Evolutionary conservation across 2,329 filamentous ascomycete genomes (phyloP).

Genomic region (Fusarium floridanum): DNA sequence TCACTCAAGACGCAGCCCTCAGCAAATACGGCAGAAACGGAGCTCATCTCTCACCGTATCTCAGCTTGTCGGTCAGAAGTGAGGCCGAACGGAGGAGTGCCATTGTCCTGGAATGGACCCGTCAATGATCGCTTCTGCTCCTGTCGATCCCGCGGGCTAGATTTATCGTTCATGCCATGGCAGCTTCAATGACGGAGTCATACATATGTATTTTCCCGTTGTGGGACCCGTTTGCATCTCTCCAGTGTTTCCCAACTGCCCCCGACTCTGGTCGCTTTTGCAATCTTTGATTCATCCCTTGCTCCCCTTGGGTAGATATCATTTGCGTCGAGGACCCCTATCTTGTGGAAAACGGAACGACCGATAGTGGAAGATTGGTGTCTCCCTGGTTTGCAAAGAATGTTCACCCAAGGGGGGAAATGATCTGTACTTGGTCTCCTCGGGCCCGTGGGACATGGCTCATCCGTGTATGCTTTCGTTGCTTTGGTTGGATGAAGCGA

Average conservation of each 20-base stretch:
- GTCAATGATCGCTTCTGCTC: constrained; percentile 34
- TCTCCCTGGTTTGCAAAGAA: constrained; percentile 16
- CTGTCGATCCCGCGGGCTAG: constrained; percentile 41
- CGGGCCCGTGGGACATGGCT: constrained; percentile 19
- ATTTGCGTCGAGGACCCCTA: not conserved
- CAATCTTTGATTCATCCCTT: constrained; percentile 13
- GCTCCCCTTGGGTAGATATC: not conserved
- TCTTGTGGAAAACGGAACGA: constrained; percentile 15
- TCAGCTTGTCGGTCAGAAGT: constrained; percentile 4
- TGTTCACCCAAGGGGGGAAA: constrained; percentile 26
- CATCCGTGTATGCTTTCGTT: constrained; percentile 19
- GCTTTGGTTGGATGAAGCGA: constrained; percentile 25
- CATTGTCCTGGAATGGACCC: constrained; percentile 25
- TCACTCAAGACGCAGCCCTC: constrained; percentile 16
- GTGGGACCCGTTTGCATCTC: constrained; percentile 20
- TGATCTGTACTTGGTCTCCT: constrained; percentile 22
- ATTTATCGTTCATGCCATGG: constrained; percentile 19
- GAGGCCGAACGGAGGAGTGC: constrained; percentile 5
- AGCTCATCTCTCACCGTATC: constrained; percentile 3
- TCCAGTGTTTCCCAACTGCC: constrained; percentile 13
- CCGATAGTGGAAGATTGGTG: constrained; percentile 15
- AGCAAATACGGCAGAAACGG: constrained; percentile 16
- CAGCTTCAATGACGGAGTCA: constrained; percentile 21
- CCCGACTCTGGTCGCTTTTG: constrained; percentile 7
- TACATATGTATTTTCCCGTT: constrained; percentile 18